phyloP scores from a whole-genome alignment of 768 basidiomycete genomes.

The Boletus rubescentipes region DNA sequence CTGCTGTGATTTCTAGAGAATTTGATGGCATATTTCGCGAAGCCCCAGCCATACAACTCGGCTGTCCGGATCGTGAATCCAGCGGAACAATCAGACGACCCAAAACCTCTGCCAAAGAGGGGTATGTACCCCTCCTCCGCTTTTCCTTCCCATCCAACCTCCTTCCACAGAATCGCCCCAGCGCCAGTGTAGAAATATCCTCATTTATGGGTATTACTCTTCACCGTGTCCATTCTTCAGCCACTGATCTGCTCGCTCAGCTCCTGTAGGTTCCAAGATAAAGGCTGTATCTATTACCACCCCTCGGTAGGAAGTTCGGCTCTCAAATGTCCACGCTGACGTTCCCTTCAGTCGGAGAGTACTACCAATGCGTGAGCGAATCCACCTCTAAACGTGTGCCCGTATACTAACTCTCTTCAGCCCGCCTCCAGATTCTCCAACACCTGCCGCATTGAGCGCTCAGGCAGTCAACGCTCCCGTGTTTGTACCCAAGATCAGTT shows the following conservation, averaged over 20 bases:
- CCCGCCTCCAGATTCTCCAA: slow-evolving; percentile 46
- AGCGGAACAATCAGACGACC: slow-evolving; percentile 39
- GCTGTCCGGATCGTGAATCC: slow-evolving; percentile 77
- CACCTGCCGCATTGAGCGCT: slow-evolving; percentile 44
- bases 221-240: not conserved
- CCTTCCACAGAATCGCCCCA: slow-evolving; percentile 56
- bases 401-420: slow-evolving; percentile 21
- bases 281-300: slow-evolving; percentile 83
- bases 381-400: not conserved
- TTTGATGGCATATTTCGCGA: slow-evolving; percentile 69
- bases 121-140: slow-evolving; percentile 40
- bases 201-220: slow-evolving; percentile 77
- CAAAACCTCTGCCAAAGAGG: slow-evolving; percentile 49
- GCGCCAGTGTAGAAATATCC: slow-evolving; percentile 86
- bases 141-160: slow-evolving; percentile 1
- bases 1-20: not conserved
- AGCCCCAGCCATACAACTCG: slow-evolving; percentile 54
- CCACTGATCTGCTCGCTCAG: slow-evolving; percentile 37
- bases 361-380: slow-evolving; percentile 28
- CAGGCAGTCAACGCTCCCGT: slow-evolving; percentile 82
- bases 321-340: slow-evolving; percentile 13
- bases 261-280: slow-evolving; percentile 82
- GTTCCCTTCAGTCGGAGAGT: slow-evolving; percentile 18
- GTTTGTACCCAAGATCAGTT: slow-evolving; percentile 71
- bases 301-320: slow-evolving; percentile 50